Conservation (phyloP, 345 rosid species). For the Aethionema arabicum region DNA sequence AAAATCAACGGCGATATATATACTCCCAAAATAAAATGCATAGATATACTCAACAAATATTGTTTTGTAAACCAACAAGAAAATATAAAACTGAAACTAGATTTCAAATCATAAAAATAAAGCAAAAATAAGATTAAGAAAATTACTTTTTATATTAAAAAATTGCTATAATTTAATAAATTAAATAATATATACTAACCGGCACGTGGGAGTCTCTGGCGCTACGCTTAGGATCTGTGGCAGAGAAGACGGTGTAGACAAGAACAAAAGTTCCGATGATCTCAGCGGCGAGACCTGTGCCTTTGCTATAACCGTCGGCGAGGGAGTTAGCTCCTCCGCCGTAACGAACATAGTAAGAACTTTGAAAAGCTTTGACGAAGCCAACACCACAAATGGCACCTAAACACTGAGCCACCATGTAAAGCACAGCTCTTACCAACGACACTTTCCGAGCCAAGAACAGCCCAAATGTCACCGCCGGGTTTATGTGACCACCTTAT, state of each 20-base stretch:
- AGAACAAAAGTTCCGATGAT: slow-evolving; percentile 66
- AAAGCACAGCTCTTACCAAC: slow-evolving; percentile 52
- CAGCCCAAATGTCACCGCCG: slow-evolving; percentile 69
- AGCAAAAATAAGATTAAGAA: no score
- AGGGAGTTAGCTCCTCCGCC: slow-evolving; percentile 67
- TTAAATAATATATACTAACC: slow-evolving; percentile 32
- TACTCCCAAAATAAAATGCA: no score
- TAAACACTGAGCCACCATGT: slow-evolving; percentile 66
- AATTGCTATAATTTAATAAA: neutral
- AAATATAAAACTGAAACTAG: no score
- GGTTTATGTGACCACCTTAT: slow-evolving; percentile 80
- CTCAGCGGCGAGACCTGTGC: slow-evolving; percentile 66
- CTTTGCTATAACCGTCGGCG: slow-evolving; percentile 50
- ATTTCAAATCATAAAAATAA: no score
- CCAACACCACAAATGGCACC: slow-evolving; percentile 71
- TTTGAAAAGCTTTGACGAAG: slow-evolving; percentile 58
- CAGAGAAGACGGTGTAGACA: slow-evolving; percentile 65
- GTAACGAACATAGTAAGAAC: slow-evolving; percentile 46
- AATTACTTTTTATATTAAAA: no score
- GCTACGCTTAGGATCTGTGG: slow-evolving; percentile 63
- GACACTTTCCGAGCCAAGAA: slow-evolving; percentile 65
- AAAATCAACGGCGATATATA: no score
- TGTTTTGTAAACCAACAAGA: no score
- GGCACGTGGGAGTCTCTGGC: slow-evolving; percentile 70
- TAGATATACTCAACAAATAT: no score